Conservation (phyloP, 2,329 filamentous ascomycete genomes). For the Zymoseptoria crescenta region DNA sequence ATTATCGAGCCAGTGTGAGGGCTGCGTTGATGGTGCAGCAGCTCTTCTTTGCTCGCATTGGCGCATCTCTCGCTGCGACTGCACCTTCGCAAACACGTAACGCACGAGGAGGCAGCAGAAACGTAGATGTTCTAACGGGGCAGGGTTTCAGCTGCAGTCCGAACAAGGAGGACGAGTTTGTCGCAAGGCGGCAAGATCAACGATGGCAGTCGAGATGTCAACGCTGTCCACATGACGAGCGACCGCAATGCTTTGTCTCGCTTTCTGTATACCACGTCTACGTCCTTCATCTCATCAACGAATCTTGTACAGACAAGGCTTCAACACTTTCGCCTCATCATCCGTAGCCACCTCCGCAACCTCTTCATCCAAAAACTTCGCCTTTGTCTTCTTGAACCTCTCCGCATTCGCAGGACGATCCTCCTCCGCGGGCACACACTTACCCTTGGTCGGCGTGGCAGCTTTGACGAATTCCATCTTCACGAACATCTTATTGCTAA, state of each 20-base stretch:
- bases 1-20: neutral
- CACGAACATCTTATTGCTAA: slow-evolving; percentile 97
- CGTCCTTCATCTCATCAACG: slow-evolving; percentile 33
- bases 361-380: slow-evolving; percentile 54
- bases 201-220: too few species aligned
- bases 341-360: slow-evolving; percentile 49
- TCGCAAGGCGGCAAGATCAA: too few species aligned
- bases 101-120: too few species aligned
- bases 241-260: neutral
- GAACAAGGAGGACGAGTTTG: too few species aligned
- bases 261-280: too few species aligned
- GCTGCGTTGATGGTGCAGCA: too few species aligned
- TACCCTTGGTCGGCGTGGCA: slow-evolving; percentile 65
- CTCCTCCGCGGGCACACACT: slow-evolving; percentile 49
- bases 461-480: slow-evolving; percentile 91
- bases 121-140: too few species aligned
- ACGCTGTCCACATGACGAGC: too few species aligned
- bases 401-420: slow-evolving; percentile 31
- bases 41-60: too few species aligned
- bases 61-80: too few species aligned
- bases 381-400: slow-evolving; percentile 34
- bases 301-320: slow-evolving; percentile 94
- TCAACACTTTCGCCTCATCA: slow-evolving; percentile 64
- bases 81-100: too few species aligned
- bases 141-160: too few species aligned